Percentiles rank a stretch among this genome's conserved stretches.
Conservation (phyloP, 768 basidiomycete genomes). For the Tylopilus sp. region DNA sequence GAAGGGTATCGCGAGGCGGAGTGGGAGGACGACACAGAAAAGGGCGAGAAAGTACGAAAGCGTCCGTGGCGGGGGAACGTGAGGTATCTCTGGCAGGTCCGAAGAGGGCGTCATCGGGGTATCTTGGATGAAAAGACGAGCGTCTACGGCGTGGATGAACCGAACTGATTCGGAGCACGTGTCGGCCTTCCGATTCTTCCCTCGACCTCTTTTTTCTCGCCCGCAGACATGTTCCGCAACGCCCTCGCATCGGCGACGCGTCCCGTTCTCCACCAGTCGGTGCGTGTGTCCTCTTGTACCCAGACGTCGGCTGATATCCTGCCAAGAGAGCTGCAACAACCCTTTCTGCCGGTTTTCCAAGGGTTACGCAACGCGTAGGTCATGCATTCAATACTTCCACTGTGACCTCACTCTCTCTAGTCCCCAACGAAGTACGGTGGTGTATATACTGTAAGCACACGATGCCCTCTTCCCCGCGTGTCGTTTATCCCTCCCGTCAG, state of each 20-base stretch:
- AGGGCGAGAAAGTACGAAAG: constrained; percentile 60
- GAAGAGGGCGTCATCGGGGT: constrained; percentile 8
- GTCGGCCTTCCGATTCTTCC: constrained; percentile 29
- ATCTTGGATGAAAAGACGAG: background rate
- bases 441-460: constrained; percentile 72
- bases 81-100: constrained; percentile 36
- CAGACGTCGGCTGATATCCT: constrained; percentile 1
- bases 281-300: constrained; percentile 33
- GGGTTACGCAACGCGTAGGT: constrained; percentile 66
- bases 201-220: constrained; percentile 27
- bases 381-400: background rate
- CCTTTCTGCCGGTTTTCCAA: constrained; percentile 75
- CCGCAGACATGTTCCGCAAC: constrained; percentile 57
- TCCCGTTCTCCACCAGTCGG: constrained; percentile 49
- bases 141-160: background rate
- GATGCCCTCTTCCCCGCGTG: constrained; percentile 1
- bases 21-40: constrained; percentile 51
- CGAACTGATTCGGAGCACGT: background rate
- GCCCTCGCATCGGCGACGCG: constrained; percentile 55
- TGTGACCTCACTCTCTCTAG: constrained; percentile 38
- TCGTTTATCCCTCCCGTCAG: constrained; percentile 40
- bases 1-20: constrained; percentile 61
- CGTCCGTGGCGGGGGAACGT: constrained; percentile 36
- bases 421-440: constrained; percentile 88
- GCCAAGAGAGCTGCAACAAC: constrained; percentile 69